phyloP scores from a whole-genome alignment of 2,329 filamentous ascomycete genomes.

The Mollisiaceae sp. region DNA sequence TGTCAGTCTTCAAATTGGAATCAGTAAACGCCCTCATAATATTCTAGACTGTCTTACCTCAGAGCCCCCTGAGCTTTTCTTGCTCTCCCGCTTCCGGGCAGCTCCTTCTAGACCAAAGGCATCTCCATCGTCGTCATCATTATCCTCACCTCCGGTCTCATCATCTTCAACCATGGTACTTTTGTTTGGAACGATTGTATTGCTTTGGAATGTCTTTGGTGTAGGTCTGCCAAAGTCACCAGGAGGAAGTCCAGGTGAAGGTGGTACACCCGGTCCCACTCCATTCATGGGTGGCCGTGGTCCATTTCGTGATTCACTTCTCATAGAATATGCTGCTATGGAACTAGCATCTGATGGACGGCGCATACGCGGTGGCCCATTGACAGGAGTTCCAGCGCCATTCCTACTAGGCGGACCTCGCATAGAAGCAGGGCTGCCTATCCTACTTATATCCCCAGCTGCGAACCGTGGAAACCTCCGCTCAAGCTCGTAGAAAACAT shows the following conservation, averaged over 20 bases:
- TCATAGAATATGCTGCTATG: slow-evolving; percentile 46
- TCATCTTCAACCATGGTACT: slow-evolving; percentile 97
- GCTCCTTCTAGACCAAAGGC: slow-evolving; percentile 63
- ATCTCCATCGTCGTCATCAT: slow-evolving; percentile 84
- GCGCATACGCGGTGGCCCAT: slow-evolving; percentile 56
- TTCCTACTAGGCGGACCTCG: slow-evolving; percentile 63
- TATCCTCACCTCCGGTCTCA: slow-evolving; percentile 67
- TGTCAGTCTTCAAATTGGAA: slow-evolving; percentile 58
- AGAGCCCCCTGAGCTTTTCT: slow-evolving; percentile 45
- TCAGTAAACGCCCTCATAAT: slow-evolving; percentile 26
- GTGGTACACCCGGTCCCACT: slow-evolving; percentile 56
- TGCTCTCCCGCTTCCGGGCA: slow-evolving; percentile 44
- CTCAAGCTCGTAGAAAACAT: slow-evolving; percentile 95
- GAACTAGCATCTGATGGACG: slow-evolving; percentile 64
- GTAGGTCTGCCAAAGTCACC: slow-evolving; percentile 77
- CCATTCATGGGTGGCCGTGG: slow-evolving; percentile 48
- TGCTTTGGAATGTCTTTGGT: slow-evolving; percentile 90
- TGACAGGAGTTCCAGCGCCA: slow-evolving; percentile 62
- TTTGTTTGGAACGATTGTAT: slow-evolving; percentile 96
- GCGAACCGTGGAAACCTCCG: slow-evolving; percentile 84
- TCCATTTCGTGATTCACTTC: slow-evolving; percentile 43
- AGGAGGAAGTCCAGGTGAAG: slow-evolving; percentile 61
- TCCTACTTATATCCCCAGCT: slow-evolving; percentile 69
- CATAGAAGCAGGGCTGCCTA: slow-evolving; percentile 70
- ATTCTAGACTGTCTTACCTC: slow-evolving; percentile 44